Evolutionary conservation across 1,284 basidiomycete species (phyloP).

Genomic region (Cryptococcus neoformans): DNA sequence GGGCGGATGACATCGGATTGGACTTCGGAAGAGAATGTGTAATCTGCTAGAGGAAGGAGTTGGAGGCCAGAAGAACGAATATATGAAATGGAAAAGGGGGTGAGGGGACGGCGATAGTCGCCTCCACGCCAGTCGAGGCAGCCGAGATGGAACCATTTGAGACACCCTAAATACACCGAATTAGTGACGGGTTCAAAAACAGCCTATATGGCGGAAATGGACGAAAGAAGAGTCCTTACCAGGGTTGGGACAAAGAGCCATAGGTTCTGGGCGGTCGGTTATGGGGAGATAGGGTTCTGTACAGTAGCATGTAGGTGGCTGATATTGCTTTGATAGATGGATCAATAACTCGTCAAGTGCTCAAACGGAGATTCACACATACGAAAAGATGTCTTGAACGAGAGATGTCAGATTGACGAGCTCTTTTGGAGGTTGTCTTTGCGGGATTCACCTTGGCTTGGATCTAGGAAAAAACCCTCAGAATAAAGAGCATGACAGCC

Average conservation of each 20-base stretch:
- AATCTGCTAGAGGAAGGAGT: neutral
- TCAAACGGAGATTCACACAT: too few relatives aligned
- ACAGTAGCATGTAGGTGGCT: slow-evolving; percentile 21
- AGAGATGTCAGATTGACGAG: neutral
- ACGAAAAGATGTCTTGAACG: too few relatives aligned
- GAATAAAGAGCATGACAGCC: neutral
- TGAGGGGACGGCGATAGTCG: slow-evolving; percentile 1
- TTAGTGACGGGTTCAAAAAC: neutral
- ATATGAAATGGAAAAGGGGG: neutral
- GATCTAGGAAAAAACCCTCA: neutral
- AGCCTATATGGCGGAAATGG: neutral
- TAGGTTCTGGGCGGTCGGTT: slow-evolving; percentile 10
- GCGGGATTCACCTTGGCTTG: neutral
- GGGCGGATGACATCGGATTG: neutral
- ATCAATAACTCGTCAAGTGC: too few relatives aligned
- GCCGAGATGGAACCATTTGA: slow-evolving; percentile 22
- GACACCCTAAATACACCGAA: slow-evolving; percentile 11
- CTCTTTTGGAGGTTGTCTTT: neutral
- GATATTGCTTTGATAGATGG: slow-evolving; percentile 9
- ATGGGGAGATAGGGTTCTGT: slow-evolving; percentile 15
- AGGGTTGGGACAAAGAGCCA: slow-evolving; percentile 21
- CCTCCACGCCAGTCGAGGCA: slow-evolving; percentile 15
- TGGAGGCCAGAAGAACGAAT: slow-evolving; percentile 9
- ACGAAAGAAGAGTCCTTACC: slow-evolving; percentile 8
- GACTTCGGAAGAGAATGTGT: neutral